Conservation (phyloP, 1,284 basidiomycete genomes). For the Schizopora paradoxa region DNA sequence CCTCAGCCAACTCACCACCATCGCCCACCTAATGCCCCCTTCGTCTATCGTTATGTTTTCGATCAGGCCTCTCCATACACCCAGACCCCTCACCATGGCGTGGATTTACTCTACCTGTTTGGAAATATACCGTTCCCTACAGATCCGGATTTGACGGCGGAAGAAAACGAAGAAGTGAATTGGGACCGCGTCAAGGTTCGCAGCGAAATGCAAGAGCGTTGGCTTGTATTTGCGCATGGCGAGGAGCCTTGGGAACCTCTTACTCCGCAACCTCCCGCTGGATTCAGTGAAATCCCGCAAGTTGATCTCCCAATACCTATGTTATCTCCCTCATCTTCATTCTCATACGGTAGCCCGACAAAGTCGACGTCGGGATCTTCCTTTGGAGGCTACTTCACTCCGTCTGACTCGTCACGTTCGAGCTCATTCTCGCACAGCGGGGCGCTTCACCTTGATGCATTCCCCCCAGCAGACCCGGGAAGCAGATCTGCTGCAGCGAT, state of each 20-base stretch:
- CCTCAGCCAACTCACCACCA: background rate
- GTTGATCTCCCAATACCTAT: conserved; percentile 13
- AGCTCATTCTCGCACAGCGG: conserved; percentile 11
- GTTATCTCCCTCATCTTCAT: conserved; percentile 12
- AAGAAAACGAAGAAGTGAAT: conserved; percentile 19
- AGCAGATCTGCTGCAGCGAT: conserved; percentile 1
- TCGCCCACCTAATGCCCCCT: conserved; percentile 11
- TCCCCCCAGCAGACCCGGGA: conserved; percentile 3
- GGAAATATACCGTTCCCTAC: conserved; percentile 52
- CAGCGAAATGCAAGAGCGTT: conserved; percentile 61
- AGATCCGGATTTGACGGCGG: conserved; percentile 37
- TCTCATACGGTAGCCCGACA: too few species aligned
- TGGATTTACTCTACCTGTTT: conserved; percentile 70
- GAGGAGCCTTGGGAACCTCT: conserved; percentile 54
- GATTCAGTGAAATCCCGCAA: conserved; percentile 2
- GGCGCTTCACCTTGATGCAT: conserved; percentile 6
- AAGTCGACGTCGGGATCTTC: too few species aligned
- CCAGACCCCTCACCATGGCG: conserved; percentile 58
- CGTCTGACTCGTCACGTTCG: conserved; percentile 5
- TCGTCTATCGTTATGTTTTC: conserved; percentile 72
- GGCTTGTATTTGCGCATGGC: conserved; percentile 70
- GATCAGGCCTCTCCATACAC: conserved; percentile 68
- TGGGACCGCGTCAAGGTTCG: conserved; percentile 36
- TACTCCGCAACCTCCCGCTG: conserved; percentile 16
- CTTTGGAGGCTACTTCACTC: conserved; percentile 7